Percentiles rank a stretch among this genome's conserved stretches.
Conservation (phyloP, 2,329 filamentous ascomycete genomes). For the Colletotrichum neosansevieriae region DNA sequence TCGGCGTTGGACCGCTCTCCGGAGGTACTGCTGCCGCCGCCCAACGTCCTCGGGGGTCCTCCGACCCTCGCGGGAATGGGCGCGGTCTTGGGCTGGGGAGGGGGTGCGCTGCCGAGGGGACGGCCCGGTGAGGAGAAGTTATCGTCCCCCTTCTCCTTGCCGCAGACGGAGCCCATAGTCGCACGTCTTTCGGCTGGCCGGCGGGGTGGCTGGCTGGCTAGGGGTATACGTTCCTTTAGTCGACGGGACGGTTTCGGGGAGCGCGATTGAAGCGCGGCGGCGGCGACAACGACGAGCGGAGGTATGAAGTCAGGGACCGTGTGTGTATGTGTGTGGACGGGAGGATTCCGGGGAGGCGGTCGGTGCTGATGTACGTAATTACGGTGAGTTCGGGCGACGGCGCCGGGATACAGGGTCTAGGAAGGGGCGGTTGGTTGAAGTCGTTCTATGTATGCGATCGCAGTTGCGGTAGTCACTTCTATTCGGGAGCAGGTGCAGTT, state of each 20-base stretch:
- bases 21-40: slow-evolving; percentile 56
- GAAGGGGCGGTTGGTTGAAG: not conserved
- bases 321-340: not conserved
- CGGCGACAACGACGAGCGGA: not conserved
- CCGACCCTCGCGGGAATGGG: slow-evolving; percentile 66
- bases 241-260: not conserved
- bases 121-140: slow-evolving; percentile 80
- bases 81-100: slow-evolving; percentile 60
- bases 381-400: slow-evolving; percentile 11
- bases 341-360: slow-evolving; percentile 4
- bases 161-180: slow-evolving; percentile 88
- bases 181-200: not conserved
- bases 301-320: not conserved
- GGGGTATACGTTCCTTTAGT: not conserved
- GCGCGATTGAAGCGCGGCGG: not conserved
- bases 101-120: slow-evolving; percentile 71
- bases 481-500: no score
- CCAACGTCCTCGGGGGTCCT: slow-evolving; percentile 73
- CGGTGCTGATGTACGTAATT: slow-evolving; percentile 20
- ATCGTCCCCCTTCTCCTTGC: slow-evolving; percentile 79
- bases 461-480: not conserved
- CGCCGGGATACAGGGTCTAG: slow-evolving; percentile 14
- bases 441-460: not conserved
- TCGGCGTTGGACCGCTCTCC: slow-evolving; percentile 43
- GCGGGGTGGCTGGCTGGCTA: no score